Percentiles rank a stretch among this genome's conserved stretches.
Conservation (phyloP, 495 filamentous ascomycete genomes). For the Delitschia confertaspora region DNA sequence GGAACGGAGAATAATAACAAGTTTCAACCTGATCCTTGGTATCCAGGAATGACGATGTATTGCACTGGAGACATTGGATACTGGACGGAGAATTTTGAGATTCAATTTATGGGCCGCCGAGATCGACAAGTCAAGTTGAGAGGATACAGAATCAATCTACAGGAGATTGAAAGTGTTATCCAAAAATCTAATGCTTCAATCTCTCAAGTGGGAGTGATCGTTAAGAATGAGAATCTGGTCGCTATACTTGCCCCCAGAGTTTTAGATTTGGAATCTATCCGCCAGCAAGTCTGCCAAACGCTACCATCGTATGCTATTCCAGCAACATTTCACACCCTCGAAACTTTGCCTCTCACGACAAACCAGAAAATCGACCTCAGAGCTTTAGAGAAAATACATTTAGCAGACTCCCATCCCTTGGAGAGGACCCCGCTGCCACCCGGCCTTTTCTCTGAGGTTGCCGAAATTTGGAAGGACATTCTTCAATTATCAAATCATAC, state of each 20-base stretch:
- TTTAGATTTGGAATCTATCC: no score
- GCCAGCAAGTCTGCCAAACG: no score
- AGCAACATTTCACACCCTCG: no score
- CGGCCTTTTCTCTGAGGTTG: no score
- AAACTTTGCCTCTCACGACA: no score
- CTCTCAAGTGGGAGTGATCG: background rate
- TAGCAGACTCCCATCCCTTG: no score
- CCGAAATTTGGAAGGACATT: background rate
- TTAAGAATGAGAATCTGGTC: background rate
- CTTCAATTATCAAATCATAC: background rate
- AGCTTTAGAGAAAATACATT: no score
- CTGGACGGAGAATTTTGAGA: slow-evolving; percentile 27
- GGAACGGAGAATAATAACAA: slow-evolving; percentile 41
- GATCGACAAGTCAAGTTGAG: slow-evolving; percentile 35
- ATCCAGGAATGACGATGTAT: slow-evolving; percentile 38
- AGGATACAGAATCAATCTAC: slow-evolving; percentile 35
- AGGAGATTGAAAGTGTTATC: slow-evolving; percentile 33
- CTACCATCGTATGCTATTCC: no score
- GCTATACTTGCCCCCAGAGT: no score
- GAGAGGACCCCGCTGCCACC: no score
- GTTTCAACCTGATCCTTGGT: slow-evolving; percentile 38
- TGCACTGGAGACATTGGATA: slow-evolving; percentile 32
- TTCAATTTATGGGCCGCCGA: slow-evolving; percentile 29
- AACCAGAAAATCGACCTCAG: no score
- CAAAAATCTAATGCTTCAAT: slow-evolving; percentile 12